A percentile compares a stretch with the other conserved stretches of the same genome.
phyloP scores from a whole-genome alignment of 2,329 filamentous ascomycete genomes.

The Volutella citrinella region DNA sequence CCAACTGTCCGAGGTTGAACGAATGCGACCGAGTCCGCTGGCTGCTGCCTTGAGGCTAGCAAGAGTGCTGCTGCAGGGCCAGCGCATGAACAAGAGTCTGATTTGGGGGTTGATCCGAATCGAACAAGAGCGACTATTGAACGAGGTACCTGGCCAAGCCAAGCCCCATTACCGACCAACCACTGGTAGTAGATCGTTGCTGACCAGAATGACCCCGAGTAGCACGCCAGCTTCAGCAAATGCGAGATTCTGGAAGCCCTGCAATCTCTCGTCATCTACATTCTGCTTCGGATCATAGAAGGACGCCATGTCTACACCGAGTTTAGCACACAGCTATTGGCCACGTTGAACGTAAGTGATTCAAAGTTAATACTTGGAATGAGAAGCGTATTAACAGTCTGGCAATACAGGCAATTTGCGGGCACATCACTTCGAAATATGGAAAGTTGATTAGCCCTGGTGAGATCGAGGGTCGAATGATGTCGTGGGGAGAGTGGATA shows the following conservation, averaged over 20 bases:
- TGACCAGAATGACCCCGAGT: background rate
- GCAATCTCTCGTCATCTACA: conserved; percentile 4
- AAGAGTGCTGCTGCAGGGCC: conserved; percentile 1
- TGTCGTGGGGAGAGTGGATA: conserved; percentile 3
- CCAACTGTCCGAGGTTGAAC: background rate
- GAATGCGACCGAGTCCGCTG: conserved; percentile 1
- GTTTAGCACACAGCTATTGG: conserved; percentile 3
- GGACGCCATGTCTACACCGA: conserved; percentile 6
- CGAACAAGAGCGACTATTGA: conserved; percentile 5
- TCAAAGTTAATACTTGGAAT: background rate
- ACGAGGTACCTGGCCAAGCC: conserved; percentile 1
- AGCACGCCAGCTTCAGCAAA: conserved; percentile 1
- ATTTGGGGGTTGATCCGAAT: conserved; percentile 6
- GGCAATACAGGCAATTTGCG: conserved; percentile 2
- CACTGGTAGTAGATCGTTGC: background rate
- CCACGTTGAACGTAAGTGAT: background rate
- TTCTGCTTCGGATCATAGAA: conserved; percentile 2
- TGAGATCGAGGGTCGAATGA: conserved; percentile 2
- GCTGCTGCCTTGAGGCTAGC: conserved; percentile 1
- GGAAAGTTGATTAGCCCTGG: background rate
- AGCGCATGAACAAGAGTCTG: conserved; percentile 2
- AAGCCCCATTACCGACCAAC: no score
- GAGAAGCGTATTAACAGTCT: no score
- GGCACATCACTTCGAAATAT: background rate
- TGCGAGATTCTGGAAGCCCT: conserved; percentile 3